Base-by-base conservation (phyloP, 2,329 filamentous ascomycete species). In the Chaetothyriales sp. region DNA sequence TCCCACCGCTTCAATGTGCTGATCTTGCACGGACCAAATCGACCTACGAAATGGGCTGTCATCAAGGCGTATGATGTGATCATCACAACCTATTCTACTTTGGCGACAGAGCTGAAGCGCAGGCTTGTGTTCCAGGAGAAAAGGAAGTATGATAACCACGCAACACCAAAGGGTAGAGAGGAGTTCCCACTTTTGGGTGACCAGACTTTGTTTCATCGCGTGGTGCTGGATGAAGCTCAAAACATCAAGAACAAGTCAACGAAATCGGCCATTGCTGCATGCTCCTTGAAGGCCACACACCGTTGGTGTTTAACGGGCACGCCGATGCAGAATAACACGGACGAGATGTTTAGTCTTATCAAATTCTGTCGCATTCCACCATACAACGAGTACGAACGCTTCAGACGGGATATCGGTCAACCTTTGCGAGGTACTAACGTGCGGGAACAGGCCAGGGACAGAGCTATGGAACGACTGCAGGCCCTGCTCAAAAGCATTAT, bases 281-380 rank as follows among this genome's bases (percentile, higher is more conserved):
- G 72, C 58, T 65, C 69, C 9, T 66, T 92, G 15, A 69, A 76
- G 54, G 72, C 83, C 13, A 72, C 70, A 37, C 78, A 85, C 62
- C 76, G 86, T 47, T 82, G 86, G 70, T 88, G 83, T 62, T 77
- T 90, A 65, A 87, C 83, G 2, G 86, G 86, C 22, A 92, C 86
- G 0, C 86, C 86, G 0, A 89, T 90, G 84, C 92, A 92, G 84
- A 95, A 95, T 60, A 80, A 76, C 10, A 80, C 90, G 2, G 73
- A 78, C 20, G 89, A 95, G 61, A 72, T 94, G 2, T 89, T 79
- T 61, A 85, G 87, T 0, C 69, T 94, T 18, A 73, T 95, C 45
- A 77, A 78, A 2, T 95, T 94, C 62, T 73, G 94, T 15, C 74
- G 76, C 2, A 89, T 94, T 62, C 76, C 76, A 54, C 88, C 87